Evolutionary conservation across 768 basidiomycete genomes (phyloP).

Genomic region (Leccinum truebloodii): DNA sequence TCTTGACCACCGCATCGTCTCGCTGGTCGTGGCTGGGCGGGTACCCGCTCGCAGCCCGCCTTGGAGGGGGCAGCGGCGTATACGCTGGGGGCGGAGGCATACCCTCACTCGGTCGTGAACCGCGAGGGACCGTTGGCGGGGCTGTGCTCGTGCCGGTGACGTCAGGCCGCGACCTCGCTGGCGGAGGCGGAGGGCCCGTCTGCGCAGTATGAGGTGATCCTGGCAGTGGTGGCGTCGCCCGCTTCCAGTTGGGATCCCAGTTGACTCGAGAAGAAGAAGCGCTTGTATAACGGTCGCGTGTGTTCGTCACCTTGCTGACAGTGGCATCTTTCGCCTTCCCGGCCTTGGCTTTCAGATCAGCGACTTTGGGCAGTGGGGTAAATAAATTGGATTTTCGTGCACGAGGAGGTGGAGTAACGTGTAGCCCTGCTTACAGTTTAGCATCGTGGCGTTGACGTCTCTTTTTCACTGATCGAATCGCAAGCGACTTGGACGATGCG

Average conservation of each 20-base stretch:
- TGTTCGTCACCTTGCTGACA: conserved; percentile 51
- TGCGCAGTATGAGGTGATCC: conserved; percentile 3
- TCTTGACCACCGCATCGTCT: conserved; percentile 21
- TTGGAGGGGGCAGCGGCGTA: conserved; percentile 29
- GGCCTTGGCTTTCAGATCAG: conserved; percentile 68
- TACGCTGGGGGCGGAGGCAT: conserved; percentile 14
- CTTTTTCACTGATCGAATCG: background rate
- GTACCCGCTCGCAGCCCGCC: conserved; percentile 29
- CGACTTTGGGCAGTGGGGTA: conserved; percentile 40
- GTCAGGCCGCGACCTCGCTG: conserved; percentile 29
- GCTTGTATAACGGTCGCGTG: conserved; percentile 57
- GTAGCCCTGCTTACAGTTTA: conserved; percentile 30
- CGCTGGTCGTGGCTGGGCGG: conserved; percentile 15
- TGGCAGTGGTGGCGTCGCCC: conserved; percentile 41
- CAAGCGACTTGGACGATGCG: background rate
- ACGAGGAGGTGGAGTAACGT: background rate
- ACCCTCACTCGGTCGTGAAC: conserved; percentile 15
- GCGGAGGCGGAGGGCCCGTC: conserved; percentile 34
- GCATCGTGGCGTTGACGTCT: conserved; percentile 18
- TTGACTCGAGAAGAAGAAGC: conserved; percentile 59
- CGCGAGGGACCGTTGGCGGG: conserved; percentile 13
- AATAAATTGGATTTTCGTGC: conserved; percentile 1
- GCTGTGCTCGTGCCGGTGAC: conserved; percentile 8
- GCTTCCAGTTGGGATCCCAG: conserved; percentile 59
- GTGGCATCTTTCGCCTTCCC: conserved; percentile 58